A percentile compares a stretch with the other conserved stretches of the same genome.
phyloP scores from a whole-genome alignment of 495 filamentous ascomycete species.

The Lepidopterella palustris region DNA sequence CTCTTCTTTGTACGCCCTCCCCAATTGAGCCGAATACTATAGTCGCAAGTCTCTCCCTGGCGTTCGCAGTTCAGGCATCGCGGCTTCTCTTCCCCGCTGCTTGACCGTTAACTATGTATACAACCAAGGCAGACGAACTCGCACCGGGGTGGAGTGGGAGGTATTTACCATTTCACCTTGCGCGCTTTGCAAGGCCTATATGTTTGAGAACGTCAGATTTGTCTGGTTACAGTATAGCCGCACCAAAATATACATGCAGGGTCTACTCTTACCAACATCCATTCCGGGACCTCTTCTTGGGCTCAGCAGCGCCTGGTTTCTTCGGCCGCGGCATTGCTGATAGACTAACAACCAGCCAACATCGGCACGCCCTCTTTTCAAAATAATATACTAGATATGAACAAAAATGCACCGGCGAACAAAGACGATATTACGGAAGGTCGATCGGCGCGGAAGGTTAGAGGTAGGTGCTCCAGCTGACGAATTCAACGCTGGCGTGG shows the following conservation, averaged over 20 bases:
- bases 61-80: slow-evolving; percentile 70
- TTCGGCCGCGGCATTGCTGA: slow-evolving; percentile 38
- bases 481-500: neutral
- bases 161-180: slow-evolving; percentile 70
- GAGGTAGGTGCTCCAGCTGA: neutral
- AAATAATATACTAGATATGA: neutral
- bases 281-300: slow-evolving; percentile 64
- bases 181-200: slow-evolving; percentile 61
- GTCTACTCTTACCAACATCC: slow-evolving; percentile 66
- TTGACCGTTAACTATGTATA: slow-evolving; percentile 27
- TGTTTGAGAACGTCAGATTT: neutral
- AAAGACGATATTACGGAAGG: neutral
- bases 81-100: slow-evolving; percentile 67
- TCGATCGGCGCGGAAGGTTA: neutral
- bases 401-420: neutral
- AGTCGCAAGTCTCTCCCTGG: slow-evolving; percentile 74
- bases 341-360: neutral
- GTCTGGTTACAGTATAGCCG: neutral
- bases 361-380: neutral
- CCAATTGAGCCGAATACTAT: slow-evolving; percentile 81
- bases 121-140: neutral
- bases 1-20: slow-evolving; percentile 58
- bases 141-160: neutral
- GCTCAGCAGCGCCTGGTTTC: slow-evolving; percentile 37
- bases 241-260: neutral